Conservation (phyloP, 2,329 filamentous ascomycete species). For the Diaporthe velutina region DNA sequence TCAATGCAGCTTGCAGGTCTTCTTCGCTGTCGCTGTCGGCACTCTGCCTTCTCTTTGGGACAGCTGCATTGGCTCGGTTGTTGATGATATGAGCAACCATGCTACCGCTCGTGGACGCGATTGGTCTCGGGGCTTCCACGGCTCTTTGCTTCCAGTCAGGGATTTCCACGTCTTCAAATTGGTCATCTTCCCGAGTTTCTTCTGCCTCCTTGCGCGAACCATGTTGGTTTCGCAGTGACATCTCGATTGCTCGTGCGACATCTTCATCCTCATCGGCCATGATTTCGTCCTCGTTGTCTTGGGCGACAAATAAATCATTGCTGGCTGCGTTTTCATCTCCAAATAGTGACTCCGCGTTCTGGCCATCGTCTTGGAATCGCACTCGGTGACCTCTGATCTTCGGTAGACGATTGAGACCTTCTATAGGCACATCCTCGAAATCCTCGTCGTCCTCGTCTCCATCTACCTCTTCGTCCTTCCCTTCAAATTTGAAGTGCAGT, state of each 20-base stretch:
- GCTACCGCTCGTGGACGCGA: slow-evolving; percentile 64
- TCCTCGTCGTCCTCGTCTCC: slow-evolving; percentile 81
- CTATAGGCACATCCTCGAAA: slow-evolving; percentile 94
- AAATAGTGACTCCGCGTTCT: slow-evolving; percentile 66
- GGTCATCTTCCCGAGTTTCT: slow-evolving; percentile 55
- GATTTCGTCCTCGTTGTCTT: slow-evolving; percentile 43
- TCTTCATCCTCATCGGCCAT: slow-evolving; percentile 67
- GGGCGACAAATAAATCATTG: slow-evolving; percentile 51
- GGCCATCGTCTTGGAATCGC: slow-evolving; percentile 29
- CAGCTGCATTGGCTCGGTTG: slow-evolving; percentile 74
- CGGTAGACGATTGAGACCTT: slow-evolving; percentile 87
- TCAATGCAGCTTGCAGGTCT: slow-evolving; percentile 82
- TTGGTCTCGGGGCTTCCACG: slow-evolving; percentile 63
- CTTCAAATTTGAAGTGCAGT: slow-evolving; percentile 68
- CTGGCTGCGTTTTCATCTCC: slow-evolving; percentile 51
- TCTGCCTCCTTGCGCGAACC: slow-evolving; percentile 50
- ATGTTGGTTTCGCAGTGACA: slow-evolving; percentile 81
- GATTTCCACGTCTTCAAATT: slow-evolving; percentile 64
- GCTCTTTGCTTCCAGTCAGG: slow-evolving; percentile 71
- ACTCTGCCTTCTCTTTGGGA: slow-evolving; percentile 61
- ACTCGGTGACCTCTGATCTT: slow-evolving; percentile 56
- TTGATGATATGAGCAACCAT: slow-evolving; percentile 83
- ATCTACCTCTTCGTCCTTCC: slow-evolving; percentile 69
- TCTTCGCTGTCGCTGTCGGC: slow-evolving; percentile 77
- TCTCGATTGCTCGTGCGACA: slow-evolving; percentile 82